Evolutionary conservation across 2,329 filamentous ascomycete species (phyloP), one percentile per base, ranked within the genome.

Genomic region (Aspergillus ruber): DNA sequence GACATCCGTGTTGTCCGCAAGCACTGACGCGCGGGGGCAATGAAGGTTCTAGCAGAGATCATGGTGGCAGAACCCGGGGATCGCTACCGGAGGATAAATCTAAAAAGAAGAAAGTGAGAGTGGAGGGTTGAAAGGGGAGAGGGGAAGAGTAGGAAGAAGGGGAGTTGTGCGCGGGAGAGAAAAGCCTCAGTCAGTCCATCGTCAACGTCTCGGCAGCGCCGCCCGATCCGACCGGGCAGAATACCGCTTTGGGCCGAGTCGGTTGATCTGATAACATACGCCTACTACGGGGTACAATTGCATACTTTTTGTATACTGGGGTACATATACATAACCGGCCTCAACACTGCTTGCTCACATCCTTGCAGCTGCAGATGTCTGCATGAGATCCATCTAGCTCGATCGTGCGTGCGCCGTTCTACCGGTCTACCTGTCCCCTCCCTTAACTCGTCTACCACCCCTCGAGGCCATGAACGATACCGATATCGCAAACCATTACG

Each of bases 401-500:
- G n/a, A 38, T 17, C 35, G 15, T 38, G 18, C 40, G 40, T 38
- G 10, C 29, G n/a, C 40, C 15, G 23, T 20, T 21, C 25, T 15
- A 38, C 44, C 41, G 43, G 42, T 44, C 36, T 17, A 49, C 49
- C 51, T 43, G 43, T 36, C 51, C 50, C 13, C 33, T 45, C 51
- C 47, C 41, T 35, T 20, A 21, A 38, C 29, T 45, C 15, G 15
- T 8, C 36, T 20, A 12, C 18, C 8, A 46, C 27, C 25, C 40
- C 48, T 17, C 43, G 47, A 36, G 55, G 71, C 59, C 46, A 76
- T 81, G 84, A 79, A 82, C 53, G 87, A 93, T 62, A 80, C 84
- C 60, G 85, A 93, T 62, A 81, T 97, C 46, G 82, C 93, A 60
- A 90, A 90, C 58, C 90, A 95, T 72, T 97, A 97, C 74, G 87